phyloP scores from a whole-genome alignment of 768 basidiomycete genomes.

The Leucogyrophana mollusca region DNA sequence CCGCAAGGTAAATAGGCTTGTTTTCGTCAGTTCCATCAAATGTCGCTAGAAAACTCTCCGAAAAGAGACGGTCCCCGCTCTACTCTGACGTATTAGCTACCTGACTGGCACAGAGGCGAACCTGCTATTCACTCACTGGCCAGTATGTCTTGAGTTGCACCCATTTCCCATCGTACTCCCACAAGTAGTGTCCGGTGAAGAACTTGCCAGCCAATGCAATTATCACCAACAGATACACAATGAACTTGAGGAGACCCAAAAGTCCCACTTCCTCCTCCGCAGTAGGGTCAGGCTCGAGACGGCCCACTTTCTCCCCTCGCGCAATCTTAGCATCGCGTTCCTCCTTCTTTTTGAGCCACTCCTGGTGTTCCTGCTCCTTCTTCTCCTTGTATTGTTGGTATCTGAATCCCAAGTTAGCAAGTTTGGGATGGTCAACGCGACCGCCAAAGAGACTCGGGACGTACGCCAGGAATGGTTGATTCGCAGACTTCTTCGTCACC shows the following conservation, averaged over 20 bases:
- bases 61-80: slow-evolving; percentile 68
- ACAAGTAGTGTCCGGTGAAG: slow-evolving; percentile 81
- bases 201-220: slow-evolving; percentile 72
- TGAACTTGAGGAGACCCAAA: slow-evolving; percentile 66
- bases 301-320: slow-evolving; percentile 69
- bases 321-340: slow-evolving; percentile 73
- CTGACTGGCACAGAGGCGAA: background rate
- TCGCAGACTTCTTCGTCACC: slow-evolving; percentile 82
- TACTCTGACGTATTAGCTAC: slow-evolving; percentile 26
- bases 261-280: slow-evolving; percentile 64
- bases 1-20: slow-evolving; percentile 83
- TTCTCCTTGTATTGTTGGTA: slow-evolving; percentile 66
- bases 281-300: slow-evolving; percentile 73
- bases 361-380: slow-evolving; percentile 58
- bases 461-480: slow-evolving; percentile 81
- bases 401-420: slow-evolving; percentile 33
- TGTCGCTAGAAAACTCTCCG: slow-evolving; percentile 60
- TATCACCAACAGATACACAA: slow-evolving; percentile 54
- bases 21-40: slow-evolving; percentile 70
- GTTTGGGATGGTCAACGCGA: background rate
- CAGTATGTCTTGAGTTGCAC: slow-evolving; percentile 56
- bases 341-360: slow-evolving; percentile 68
- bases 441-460: too few species aligned
- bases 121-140: slow-evolving; percentile 46
- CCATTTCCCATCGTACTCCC: slow-evolving; percentile 78